Percentiles rank a stretch among this genome's conserved stretches.
These are phyloP conservation scores for Parastagonospora avenae DNA, from an alignment of 2,329 filamentous ascomycete species.

Conservation along the genomic window DNA sequence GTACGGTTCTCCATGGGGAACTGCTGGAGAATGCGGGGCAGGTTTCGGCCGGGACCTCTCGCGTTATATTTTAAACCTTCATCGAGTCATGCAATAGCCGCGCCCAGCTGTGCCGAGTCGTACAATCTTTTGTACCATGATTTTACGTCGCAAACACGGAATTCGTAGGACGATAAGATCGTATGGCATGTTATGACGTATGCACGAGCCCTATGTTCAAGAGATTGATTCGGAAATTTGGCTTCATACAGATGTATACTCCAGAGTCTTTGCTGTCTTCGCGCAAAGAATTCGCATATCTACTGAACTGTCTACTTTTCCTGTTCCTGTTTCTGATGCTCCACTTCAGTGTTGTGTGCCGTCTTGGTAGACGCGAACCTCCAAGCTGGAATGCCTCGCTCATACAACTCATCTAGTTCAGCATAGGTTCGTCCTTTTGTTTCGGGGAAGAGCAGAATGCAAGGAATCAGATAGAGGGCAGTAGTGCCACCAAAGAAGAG, in stretches of 20 bases:
- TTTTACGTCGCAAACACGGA: too few species aligned
- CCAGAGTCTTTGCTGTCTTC: neutral
- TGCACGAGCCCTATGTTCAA: too few species aligned
- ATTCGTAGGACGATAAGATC: too few species aligned
- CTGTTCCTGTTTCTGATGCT: neutral
- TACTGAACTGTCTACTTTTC: neutral
- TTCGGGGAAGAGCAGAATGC: constrained; percentile 5
- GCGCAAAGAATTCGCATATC: neutral
- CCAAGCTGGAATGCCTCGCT: constrained; percentile 5
- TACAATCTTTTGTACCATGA: too few species aligned
- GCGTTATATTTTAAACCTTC: too few species aligned
- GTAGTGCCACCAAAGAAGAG: constrained; percentile 5
- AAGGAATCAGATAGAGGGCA: constrained; percentile 3
- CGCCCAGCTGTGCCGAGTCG: too few species aligned
- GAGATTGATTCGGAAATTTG: too few species aligned
- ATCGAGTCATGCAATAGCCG: too few species aligned
- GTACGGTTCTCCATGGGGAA: constrained; percentile 1
- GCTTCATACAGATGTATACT: too few species aligned
- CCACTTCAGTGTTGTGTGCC: constrained; percentile 1
- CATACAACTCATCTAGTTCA: constrained; percentile 5
- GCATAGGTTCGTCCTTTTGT: constrained; percentile 3
- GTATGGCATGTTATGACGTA: too few species aligned
- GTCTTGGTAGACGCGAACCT: constrained; percentile 2
- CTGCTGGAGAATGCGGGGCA: too few species aligned
- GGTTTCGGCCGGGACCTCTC: too few species aligned